These are phyloP conservation scores for Ochetophila trinervis DNA, from an alignment of 306 rosid genomes.

Conservation along the genomic window DNA sequence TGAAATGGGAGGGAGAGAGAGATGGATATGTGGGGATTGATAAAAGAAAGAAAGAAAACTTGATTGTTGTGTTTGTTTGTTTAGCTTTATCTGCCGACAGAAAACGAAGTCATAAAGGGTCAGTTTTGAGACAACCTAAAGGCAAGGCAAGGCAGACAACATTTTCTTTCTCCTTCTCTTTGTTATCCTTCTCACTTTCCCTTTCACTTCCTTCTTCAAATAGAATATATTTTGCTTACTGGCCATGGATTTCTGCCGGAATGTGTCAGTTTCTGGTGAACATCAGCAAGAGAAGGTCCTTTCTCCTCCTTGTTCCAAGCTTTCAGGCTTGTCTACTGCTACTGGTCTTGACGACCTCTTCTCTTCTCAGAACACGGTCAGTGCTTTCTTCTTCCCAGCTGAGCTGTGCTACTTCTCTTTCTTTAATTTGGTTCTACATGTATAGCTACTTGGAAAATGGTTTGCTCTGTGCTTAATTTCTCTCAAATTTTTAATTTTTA, in stretches of 20 bases:
- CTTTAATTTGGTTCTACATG: neutral
- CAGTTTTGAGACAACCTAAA: slow-evolving; percentile 29
- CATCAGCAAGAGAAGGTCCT: slow-evolving; percentile 41
- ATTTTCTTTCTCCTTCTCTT: neutral
- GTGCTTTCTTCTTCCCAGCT: slow-evolving; percentile 10
- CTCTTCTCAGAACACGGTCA: slow-evolving; percentile 56
- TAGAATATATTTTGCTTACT: slow-evolving; percentile 15
- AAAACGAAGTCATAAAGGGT: slow-evolving; percentile 43
- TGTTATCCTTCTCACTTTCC: neutral
- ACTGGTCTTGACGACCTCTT: slow-evolving; percentile 54
- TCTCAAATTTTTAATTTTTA: too few relatives aligned
- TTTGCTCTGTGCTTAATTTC: neutral
- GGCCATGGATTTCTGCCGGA: slow-evolving; percentile 53
- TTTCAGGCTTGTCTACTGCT: slow-evolving; percentile 22
- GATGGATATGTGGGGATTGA: too few relatives aligned
- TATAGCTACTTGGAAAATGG: slow-evolving; percentile 1
- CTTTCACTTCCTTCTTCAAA: slow-evolving; percentile 12
- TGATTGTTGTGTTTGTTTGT: neutral
- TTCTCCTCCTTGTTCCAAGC: slow-evolving; percentile 34
- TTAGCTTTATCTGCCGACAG: slow-evolving; percentile 73
- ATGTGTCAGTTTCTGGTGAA: slow-evolving; percentile 42
- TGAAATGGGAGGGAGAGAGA: too few relatives aligned
- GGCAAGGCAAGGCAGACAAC: slow-evolving; percentile 6
- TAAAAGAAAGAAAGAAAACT: neutral
- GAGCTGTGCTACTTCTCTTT: neutral